Evolutionary conservation across 768 basidiomycete species (phyloP), one percentile per base, ranked within the genome.

Genomic region (Suillus variegatus): DNA sequence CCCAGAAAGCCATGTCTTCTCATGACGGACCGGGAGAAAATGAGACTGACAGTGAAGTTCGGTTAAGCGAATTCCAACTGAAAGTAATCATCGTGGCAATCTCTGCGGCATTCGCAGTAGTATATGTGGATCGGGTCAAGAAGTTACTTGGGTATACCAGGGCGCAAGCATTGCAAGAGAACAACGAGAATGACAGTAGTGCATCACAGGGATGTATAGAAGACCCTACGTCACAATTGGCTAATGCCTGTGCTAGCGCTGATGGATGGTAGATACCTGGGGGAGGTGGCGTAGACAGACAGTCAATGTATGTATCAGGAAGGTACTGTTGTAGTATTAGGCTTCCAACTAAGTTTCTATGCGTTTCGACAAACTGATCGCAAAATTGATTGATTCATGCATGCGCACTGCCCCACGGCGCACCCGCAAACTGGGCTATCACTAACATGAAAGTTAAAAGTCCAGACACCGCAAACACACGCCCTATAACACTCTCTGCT

Each of bases 381-480:
- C 22, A 41, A 32, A 32, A 43, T 41, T 10, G 3, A 38, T 54
- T 6, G 6, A 60, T n/a, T 63, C 56, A 63, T 32, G 52, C 25
- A 18, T 61, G 25, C 38, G n/a, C 62, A 20, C 40, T 61, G 18
- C 62, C 62, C 62, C 62, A 60, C 20, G 62, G 35, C 14, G 62
- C 62, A n/a, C 52, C 52, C 4, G 40, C 62, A 20, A 62, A 22
- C 52, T 62, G 61, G n/a, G 75, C 49, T 38, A 75, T 55, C 32
- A 77, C 69, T 55, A 75, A 54, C 40, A 75, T 77, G 25, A 77
- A 28, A 12, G 68, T 67, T 22, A 77, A 62, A 4, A 75, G 67
- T 3, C 72, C 74, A 13, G 75, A 69, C n/a, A 74, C 75, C 0
- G 70, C 74, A 20, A 75, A 71, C 12, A 69, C 72, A 10, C 74